phyloP scores from a whole-genome alignment of 2,329 filamentous ascomycete genomes.

The Westerdykella ornata region DNA sequence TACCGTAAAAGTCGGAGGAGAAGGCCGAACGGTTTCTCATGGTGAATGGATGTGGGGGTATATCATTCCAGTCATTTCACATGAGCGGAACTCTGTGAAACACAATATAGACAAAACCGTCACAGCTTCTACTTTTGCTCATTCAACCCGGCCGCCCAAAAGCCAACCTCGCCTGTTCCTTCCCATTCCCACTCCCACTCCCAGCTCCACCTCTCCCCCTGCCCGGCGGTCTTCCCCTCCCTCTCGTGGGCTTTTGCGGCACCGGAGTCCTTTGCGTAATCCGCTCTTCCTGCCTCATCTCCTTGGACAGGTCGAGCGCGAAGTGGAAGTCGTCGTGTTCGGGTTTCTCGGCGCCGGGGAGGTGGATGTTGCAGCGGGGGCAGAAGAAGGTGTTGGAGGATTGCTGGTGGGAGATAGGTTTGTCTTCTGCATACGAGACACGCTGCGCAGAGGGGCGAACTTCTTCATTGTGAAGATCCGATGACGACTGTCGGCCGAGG shows the following conservation, averaged over 20 bases:
- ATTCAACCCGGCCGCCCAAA: slow-evolving; percentile 29
- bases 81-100: too few relatives aligned
- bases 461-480: background rate
- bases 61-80: too few relatives aligned
- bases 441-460: slow-evolving; percentile 10
- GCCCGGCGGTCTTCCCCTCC: slow-evolving; percentile 35
- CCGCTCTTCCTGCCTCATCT: slow-evolving; percentile 37
- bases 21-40: too few relatives aligned
- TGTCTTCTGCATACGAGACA: background rate
- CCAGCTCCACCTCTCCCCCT: slow-evolving; percentile 10
- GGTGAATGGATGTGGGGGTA: too few relatives aligned
- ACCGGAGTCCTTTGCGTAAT: slow-evolving; percentile 8
- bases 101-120: too few relatives aligned
- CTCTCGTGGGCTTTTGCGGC: slow-evolving; percentile 20
- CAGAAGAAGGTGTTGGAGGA: slow-evolving; percentile 48
- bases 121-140: too few relatives aligned
- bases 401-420: background rate
- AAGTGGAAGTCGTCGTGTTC: slow-evolving; percentile 94
- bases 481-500: background rate
- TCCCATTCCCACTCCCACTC: slow-evolving; percentile 27
- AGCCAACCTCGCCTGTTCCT: slow-evolving; percentile 42
- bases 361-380: slow-evolving; percentile 56
- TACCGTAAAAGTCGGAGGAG: too few relatives aligned
- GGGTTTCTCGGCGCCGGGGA: slow-evolving; percentile 54
- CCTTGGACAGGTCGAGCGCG: slow-evolving; percentile 73